Base-by-base conservation (phyloP, 2,329 filamentous ascomycete species). In the Metarhizium sp. region DNA sequence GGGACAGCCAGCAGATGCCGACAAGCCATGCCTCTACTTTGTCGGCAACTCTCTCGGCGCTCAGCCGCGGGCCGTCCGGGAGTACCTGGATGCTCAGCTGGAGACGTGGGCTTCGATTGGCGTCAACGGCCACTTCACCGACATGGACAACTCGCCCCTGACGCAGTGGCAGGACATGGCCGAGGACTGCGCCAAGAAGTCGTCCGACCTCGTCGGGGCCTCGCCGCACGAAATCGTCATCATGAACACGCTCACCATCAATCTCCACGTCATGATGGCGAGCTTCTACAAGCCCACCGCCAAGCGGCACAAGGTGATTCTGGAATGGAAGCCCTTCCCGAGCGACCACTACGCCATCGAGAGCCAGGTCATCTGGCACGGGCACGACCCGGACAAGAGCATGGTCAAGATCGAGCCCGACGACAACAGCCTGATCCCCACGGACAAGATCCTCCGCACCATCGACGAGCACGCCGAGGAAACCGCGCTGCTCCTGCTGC, bases 291-390 rank as follows among this genome's bases (percentile, higher is more conserved):
- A 74, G 53, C 90, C 90, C 0, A 86, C 78, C 0, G 65, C 78
- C 72, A 71, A 71, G 61, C 69, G 76, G 43, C 86, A 87, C 73
- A 94, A 92, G 73, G 87, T 95, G 59, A 87, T 95, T 53, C 78
- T 92, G n/a, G 90, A 96, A 69, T 89, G 88, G 70, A 91, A 91
- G 66, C 90, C 91, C 0, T 96, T 96, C 62, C 92, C 91, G 0
- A 92, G 87, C 68, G 91, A 96, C 66, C 66, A 91, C 81, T 95
- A 92, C 67, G 89, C 88, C 4, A 82, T 94, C 34, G 85, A 92
- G 69, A 92, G 88, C 36, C 91, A 96, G 66, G 81, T 95, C 32
- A 72, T 75, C 10, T 84, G 84, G 72, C 88, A 92, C 66, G 82
- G 81, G 40, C 75, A 87, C 32, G 75, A 87, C 54, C 83, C 88